These are phyloP conservation scores for Tephrocybe sp. DNA, from an alignment of 768 basidiomycete species.

Conservation along the genomic window DNA sequence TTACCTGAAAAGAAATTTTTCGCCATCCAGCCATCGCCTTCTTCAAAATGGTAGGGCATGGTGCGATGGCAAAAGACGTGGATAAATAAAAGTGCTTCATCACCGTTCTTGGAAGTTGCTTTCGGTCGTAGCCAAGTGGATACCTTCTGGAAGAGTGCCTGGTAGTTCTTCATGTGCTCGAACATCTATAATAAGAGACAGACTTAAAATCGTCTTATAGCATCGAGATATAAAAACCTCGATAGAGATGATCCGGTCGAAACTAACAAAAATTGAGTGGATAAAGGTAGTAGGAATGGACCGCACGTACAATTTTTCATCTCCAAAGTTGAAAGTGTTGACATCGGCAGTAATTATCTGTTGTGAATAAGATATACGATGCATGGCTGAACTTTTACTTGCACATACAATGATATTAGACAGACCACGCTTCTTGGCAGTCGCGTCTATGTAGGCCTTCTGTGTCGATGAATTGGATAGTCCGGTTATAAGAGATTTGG, in stretches of 20 bases:
- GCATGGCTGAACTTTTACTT: background rate
- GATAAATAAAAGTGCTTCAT: constrained; percentile 59
- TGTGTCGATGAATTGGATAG: constrained; percentile 71
- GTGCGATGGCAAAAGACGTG: constrained; percentile 70
- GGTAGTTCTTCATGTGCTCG: constrained; percentile 79
- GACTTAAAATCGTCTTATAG: too few species aligned
- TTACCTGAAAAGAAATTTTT: constrained; percentile 67
- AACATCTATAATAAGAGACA: constrained; percentile 48
- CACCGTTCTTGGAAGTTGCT: constrained; percentile 16
- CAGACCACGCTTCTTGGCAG: constrained; percentile 47
- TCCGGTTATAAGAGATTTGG: constrained; percentile 58
- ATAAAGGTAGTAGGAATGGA: background rate
- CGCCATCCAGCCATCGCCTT: constrained; percentile 75
- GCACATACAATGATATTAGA: constrained; percentile 49
- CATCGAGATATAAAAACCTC: constrained; percentile 36
- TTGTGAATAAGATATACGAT: background rate
- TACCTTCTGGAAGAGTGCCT: constrained; percentile 57
- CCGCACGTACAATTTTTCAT: constrained; percentile 38
- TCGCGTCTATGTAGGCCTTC: constrained; percentile 59
- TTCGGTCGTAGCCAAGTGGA: constrained; percentile 62
- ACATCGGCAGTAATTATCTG: constrained; percentile 72
- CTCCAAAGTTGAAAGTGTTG: constrained; percentile 58
- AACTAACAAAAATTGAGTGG: constrained; percentile 34
- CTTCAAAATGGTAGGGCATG: constrained; percentile 69
- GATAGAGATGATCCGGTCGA: constrained; percentile 70